Evolutionary conservation across 1,139 yeast species (phyloP), one percentile per base, ranked within the genome.

Genomic region (Candida anutae): DNA sequence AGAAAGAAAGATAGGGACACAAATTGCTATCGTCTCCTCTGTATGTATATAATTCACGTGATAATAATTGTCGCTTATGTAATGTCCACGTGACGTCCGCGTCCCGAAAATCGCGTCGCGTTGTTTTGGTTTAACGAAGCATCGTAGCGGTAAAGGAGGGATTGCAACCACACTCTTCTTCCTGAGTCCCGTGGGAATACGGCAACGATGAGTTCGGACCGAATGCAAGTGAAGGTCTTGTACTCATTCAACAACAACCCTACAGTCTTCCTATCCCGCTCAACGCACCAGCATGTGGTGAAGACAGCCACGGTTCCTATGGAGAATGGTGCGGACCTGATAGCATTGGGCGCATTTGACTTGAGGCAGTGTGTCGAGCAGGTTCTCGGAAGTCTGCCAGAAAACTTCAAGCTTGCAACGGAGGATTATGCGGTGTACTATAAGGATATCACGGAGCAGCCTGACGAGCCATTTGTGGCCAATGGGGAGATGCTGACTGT

Each of bases 401-500:
- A 76, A 40, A 64, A 72, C 50, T 74, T 67, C 54, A 58, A 48
- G 33, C 61, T 62, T 33, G 52, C 56, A 13, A 33, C 56, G 1
- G 60, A 60, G 33, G 90, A 80, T 45, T 79, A 75, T 45, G 81
- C 82, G 23, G 73, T 80, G 13, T 80, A 80, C 50, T 77, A 75
- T 39, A 77, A 74, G 42, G 90, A 80, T 46, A 69, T 79, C 27
- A 71, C 81, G 18, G 90, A 80, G 47, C 71, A 65, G 43, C 74
- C 74, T 5, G 84, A 77, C 43, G 88, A 80, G 50, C 90, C 90
- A 2, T 74, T 76, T 46, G 90, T 80, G 6, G 78, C 84, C 13
- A 70, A 74, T 39, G 90, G 90, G 1, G 60, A 75, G 14, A 59
- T 77, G 27, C 74, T 84, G 1, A 58, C 62, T 20, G 46, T 64